Evolutionary conservation across 1,139 yeast genomes (phyloP), one percentile per base, ranked within the genome.

Genomic region (Geotrichum aggregatum): DNA sequence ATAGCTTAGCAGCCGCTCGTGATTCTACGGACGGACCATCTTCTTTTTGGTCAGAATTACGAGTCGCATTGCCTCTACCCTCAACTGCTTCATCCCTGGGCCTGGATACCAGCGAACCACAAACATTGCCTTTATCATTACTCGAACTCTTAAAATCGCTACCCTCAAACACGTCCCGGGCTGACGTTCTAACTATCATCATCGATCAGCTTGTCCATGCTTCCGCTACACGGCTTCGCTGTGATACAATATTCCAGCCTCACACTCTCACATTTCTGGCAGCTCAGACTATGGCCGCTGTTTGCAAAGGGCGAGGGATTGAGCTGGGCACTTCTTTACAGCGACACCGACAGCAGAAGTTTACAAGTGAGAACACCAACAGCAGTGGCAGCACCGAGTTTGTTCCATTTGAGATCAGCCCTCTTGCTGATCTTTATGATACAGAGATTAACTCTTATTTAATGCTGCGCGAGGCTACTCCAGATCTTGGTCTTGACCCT

Each of bases 261-360:
- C 87, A 85, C 63, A 81, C 87, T 18, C 87, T 87, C 91, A 86
- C 96, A 1, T 76, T 83, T 50, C 66, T 91, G 14, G 96, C 98
- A 1, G 88, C 85, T 60, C 83, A 83, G 54, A 81, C 87, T 22
- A 74, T 92, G 31, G 77, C 95, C 0, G 71, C 85, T 54, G 84
- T 96, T 0, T 91, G 91, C n/a, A 87, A 85, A 62, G 98, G 98
- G 7, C 77, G 96, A 56, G 98, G 98, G 0, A 75, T 84, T 1
- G 76, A 40, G 71, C 80, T n/a, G 80, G 80, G 60, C 63, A 63
- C 13, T 67, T 63, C 14, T 54, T 57, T 21, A 55, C n/a, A n/a
- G n/a, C n/a, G n/a, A n/a, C n/a, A n/a, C n/a, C n/a, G n/a, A n/a
- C n/a, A n/a, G n/a, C n/a, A n/a, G 34, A 16, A 38, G n/a, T 7